Evolutionary conservation across 192 early-diverging fungal genomes (phyloP), one percentile per base, ranked within the genome.

Genomic region (Podila minutissima): DNA sequence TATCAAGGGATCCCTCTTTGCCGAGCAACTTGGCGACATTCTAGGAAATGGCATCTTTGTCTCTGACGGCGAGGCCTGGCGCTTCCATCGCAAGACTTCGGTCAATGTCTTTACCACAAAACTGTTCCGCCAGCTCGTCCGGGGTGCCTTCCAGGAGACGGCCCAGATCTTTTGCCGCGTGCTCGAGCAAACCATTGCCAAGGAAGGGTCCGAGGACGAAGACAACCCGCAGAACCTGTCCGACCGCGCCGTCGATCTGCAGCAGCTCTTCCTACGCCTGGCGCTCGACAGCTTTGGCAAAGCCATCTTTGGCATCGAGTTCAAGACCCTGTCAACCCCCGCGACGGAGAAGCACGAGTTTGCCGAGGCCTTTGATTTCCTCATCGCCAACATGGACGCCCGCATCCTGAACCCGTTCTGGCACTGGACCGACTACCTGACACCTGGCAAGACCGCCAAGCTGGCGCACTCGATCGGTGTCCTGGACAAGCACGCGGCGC

Each of bases 181-280:
- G 9, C 31, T 61, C 9, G 15, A 32, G 2, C 5, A 61, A 4
- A 3, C 20, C 53, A 24, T 24, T 3, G 53, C 53, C 22, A 46
- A 15, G 41, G 41, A 46, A 17, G 41, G 41, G 2, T 46, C 41
- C 15, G 41, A 46, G 41, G 41, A 41, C 38, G 2, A 9, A 0
- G 10, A 46, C 3, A 8, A 17, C 15, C 41, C 33, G 0, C 5
- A 33, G 6, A 15, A 15, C 33, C 33, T 33, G 6, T 51, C 49
- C 0, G 53, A 20, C 1, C 53, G 11, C 28, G n/a, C 53, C 10
- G 22, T 84, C 28, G 83, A 86, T 61, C 69, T 86, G n/a, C 69
- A 82, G 24, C 69, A 82, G n/a, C 22, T 75, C 19, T 74, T 86
- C 46, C 69, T 55, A 19, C 58, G 79, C 19, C 76, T 70, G 46